Percentiles rank a stretch among this genome's conserved stretches.
Conservation (phyloP, 1,139 yeast genomes). For the Scheffersomyces parashehatae region DNA sequence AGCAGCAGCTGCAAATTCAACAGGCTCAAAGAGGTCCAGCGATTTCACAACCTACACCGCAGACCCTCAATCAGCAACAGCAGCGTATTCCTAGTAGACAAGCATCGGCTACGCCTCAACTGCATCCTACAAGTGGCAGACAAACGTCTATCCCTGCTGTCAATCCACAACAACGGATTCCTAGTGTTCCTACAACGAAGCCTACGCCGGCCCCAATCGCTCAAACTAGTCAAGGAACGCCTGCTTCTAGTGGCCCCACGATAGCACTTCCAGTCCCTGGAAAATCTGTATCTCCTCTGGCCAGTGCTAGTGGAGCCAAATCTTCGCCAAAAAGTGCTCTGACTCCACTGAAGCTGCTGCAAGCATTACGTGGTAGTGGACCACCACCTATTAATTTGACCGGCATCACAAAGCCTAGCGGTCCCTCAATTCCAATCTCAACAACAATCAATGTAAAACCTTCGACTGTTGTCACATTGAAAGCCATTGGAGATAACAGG, state of each 20-base stretch:
- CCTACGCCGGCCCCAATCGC: background rate
- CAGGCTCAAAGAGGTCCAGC: no score
- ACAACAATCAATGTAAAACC: constrained; percentile 64
- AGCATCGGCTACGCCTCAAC: constrained; percentile 11
- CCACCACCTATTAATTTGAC: constrained; percentile 29
- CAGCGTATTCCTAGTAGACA: constrained; percentile 11
- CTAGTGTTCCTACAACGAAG: constrained; percentile 5
- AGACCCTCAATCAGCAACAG: no score
- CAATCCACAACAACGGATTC: constrained; percentile 13
- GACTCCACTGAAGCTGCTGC: constrained; percentile 4
- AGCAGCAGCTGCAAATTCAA: constrained; percentile 7
- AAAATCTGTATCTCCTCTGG: constrained; percentile 1
- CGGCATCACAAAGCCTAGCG: constrained; percentile 63
- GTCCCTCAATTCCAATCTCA: constrained; percentile 75
- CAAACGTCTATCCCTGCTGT: background rate
- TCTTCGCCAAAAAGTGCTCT: background rate
- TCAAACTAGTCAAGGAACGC: background rate
- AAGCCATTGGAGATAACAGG: constrained; percentile 53
- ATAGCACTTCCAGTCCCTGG: constrained; percentile 9
- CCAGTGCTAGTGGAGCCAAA: constrained; percentile 1
- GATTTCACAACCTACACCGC: no score
- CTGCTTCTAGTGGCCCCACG: constrained; percentile 5
- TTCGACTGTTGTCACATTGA: constrained; percentile 61
- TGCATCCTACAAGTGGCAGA: constrained; percentile 5
- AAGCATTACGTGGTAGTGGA: constrained; percentile 11